phyloP scores from a whole-genome alignment of 2,329 filamentous ascomycete genomes.

The Exserohilum rostratum region DNA sequence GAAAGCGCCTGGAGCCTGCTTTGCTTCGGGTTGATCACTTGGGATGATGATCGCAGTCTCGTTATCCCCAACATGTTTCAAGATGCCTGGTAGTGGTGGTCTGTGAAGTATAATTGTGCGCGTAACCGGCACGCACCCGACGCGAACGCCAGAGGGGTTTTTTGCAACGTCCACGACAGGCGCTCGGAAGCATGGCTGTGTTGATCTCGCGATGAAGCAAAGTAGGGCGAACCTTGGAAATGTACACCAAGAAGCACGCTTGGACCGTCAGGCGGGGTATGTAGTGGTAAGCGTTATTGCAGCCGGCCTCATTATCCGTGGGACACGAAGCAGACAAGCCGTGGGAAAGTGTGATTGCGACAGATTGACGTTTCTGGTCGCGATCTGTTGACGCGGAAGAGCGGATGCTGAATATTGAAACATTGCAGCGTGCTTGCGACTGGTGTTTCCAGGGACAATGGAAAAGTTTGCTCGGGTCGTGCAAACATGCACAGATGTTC shows the following conservation, averaged over 20 bases:
- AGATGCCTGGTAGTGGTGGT: slow-evolving; percentile 5
- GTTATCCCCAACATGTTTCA: slow-evolving; percentile 10
- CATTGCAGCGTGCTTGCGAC: slow-evolving; percentile 31
- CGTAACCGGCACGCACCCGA: slow-evolving; percentile 16
- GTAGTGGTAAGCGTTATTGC: slow-evolving; percentile 25
- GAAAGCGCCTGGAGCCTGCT: neutral
- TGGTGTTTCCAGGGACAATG: slow-evolving; percentile 27
- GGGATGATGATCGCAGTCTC: slow-evolving; percentile 1
- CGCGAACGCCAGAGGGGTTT: slow-evolving; percentile 14
- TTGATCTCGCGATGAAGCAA: slow-evolving; percentile 27
- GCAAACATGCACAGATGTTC: slow-evolving; percentile 32
- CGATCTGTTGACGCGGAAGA: slow-evolving; percentile 15
- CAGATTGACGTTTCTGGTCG: slow-evolving; percentile 10
- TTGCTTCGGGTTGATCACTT: slow-evolving; percentile 2
- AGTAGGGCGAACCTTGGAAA: slow-evolving; percentile 24
- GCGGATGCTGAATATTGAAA: slow-evolving; percentile 32
- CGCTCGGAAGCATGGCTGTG: slow-evolving; percentile 17
- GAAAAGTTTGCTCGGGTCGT: slow-evolving; percentile 42
- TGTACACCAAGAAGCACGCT: slow-evolving; percentile 23
- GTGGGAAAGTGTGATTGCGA: slow-evolving; percentile 18
- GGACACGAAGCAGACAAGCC: slow-evolving; percentile 18
- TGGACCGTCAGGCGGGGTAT: slow-evolving; percentile 31
- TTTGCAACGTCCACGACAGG: slow-evolving; percentile 8
- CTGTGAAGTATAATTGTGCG: slow-evolving; percentile 9
- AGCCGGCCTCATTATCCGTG: slow-evolving; percentile 25